These are phyloP conservation scores for Lasiodiplodia sp. DNA, from an alignment of 2,329 filamentous ascomycete genomes.

Conservation along the genomic window DNA sequence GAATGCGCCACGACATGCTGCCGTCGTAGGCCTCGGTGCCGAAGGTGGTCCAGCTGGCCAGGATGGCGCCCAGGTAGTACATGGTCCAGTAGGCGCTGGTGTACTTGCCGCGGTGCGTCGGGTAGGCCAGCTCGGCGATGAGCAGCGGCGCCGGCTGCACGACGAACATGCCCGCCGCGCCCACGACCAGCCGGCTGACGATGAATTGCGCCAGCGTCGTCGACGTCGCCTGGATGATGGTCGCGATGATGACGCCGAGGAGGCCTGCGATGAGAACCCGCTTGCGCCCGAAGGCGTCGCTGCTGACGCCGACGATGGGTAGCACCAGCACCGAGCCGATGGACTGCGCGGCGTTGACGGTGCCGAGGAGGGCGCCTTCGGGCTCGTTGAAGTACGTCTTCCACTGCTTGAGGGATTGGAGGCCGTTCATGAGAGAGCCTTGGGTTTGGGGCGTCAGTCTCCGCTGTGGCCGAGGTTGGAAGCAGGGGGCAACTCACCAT, in stretches of 20 bases:
- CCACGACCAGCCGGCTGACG: conserved; percentile 33
- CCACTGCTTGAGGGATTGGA: conserved; percentile 33
- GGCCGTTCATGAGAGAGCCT: conserved; percentile 34
- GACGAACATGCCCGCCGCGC: conserved; percentile 35
- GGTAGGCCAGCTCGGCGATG: conserved; percentile 42
- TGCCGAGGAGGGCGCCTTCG: conserved; percentile 33
- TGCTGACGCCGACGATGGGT: conserved; percentile 24
- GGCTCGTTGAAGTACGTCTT: conserved; percentile 33
- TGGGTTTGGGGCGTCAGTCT: neutral
- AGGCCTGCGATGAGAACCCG: conserved; percentile 27
- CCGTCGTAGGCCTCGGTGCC: conserved; percentile 51
- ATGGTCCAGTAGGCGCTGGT: conserved; percentile 35
- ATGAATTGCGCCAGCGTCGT: conserved; percentile 31
- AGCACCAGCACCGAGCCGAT: conserved; percentile 31
- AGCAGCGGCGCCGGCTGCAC: conserved; percentile 39
- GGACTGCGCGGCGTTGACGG: conserved; percentile 32
- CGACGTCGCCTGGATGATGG: conserved; percentile 31
- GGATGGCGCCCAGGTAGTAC: conserved; percentile 48
- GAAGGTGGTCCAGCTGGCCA: conserved; percentile 57
- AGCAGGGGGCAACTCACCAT: conserved; percentile 42
- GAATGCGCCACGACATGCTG: conserved; percentile 60
- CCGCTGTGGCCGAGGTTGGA: neutral
- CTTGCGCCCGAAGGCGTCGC: conserved; percentile 31
- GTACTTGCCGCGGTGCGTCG: conserved; percentile 41
- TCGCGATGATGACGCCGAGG: conserved; percentile 30